Evolutionary conservation across 1,284 basidiomycete genomes (phyloP), one percentile per base, ranked within the genome.

Genomic region (Mycena citricolor): DNA sequence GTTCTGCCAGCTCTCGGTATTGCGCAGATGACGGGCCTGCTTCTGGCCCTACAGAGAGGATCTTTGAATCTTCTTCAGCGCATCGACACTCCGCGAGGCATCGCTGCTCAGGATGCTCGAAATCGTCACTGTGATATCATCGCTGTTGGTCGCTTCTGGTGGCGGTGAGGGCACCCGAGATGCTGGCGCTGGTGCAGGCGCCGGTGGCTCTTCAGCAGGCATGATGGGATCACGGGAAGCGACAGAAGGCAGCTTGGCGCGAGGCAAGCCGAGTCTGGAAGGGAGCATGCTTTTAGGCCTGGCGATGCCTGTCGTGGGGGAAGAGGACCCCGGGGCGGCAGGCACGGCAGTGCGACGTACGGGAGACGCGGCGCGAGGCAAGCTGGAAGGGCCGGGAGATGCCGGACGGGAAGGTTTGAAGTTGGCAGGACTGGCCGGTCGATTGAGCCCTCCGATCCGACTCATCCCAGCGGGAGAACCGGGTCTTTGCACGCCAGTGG

Each of bases 11-110:
- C 59, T 90, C 86, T 37, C 76, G 80, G 62, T 90, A 91, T 50
- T 77, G 74, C 10, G 77, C 68, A 20, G 76, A 81, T 11, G 77
- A 73, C 32, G 79, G 78, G 11, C 86, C 85, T 35, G 81, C 79
- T 36, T 89, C 84, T 10, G 88, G 83, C 7, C 82, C 79, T 13
- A 85, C 69, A 50, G 85, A 79, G 5, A 95, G 70, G 47, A 90
- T 81, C 57, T 81, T 84, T 97, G 91, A 30, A 95, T 79, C 57
- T 83, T 86, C 71, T 99, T 99, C 57, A 99, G 73, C 0, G 92
- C 92, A 45, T 95, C 90, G n/a, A 97, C 92, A 57, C 91, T 90
- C 34, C 86, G 77, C 21, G 81, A 71, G 0, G 90, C 76, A 67
- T 97, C 91, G 53, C 83, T 89, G 62, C 87, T 92, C 43, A 91